phyloP scores from a whole-genome alignment of 805 yeast genomes.

The Monosporozyma servazzii region DNA sequence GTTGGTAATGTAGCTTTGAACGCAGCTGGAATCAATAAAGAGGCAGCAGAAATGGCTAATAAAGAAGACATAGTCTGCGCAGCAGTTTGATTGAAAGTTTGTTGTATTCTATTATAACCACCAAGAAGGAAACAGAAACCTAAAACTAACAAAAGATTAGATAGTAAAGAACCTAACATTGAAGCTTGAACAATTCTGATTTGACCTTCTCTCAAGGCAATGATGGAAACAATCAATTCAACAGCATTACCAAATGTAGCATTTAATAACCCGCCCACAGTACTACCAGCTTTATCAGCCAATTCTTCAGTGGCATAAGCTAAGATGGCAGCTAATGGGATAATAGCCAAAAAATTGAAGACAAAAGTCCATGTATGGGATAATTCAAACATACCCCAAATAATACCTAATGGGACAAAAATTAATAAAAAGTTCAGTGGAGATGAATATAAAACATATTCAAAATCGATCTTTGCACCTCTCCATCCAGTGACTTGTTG shows the following conservation, averaged over 20 bases:
- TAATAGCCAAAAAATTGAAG: constrained; percentile 79
- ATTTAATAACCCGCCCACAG: constrained; percentile 86
- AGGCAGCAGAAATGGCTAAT: constrained; percentile 83
- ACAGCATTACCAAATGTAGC: constrained; percentile 98
- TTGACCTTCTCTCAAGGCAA: constrained; percentile 80
- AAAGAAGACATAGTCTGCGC: constrained; percentile 97
- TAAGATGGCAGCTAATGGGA: constrained; percentile 83
- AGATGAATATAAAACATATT: constrained; percentile 40
- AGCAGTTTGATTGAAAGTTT: constrained; percentile 86
- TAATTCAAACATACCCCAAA: constrained; percentile 55
- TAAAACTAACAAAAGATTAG: constrained; percentile 78
- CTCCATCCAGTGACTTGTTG: constrained; percentile 9
- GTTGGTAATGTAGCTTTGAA: constrained; percentile 71
- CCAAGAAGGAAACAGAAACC: constrained; percentile 96
- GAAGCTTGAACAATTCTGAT: constrained; percentile 93
- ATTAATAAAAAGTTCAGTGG: constrained; percentile 69
- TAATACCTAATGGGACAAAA: constrained; percentile 82
- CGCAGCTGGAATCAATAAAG: constrained; percentile 90
- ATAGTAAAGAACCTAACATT: constrained; percentile 89
- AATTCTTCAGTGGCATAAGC: constrained; percentile 93
- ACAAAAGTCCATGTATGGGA: constrained; percentile 49
- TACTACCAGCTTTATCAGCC: constrained; percentile 79
- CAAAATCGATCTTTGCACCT: constrained; percentile 17
- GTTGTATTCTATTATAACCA: constrained; percentile 78
- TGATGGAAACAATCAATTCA: constrained; percentile 86